A percentile compares a stretch with the other conserved stretches of the same genome.
Evolutionary conservation across 1,284 basidiomycete species (phyloP).

Genomic region (Meripilus lineatus): DNA sequence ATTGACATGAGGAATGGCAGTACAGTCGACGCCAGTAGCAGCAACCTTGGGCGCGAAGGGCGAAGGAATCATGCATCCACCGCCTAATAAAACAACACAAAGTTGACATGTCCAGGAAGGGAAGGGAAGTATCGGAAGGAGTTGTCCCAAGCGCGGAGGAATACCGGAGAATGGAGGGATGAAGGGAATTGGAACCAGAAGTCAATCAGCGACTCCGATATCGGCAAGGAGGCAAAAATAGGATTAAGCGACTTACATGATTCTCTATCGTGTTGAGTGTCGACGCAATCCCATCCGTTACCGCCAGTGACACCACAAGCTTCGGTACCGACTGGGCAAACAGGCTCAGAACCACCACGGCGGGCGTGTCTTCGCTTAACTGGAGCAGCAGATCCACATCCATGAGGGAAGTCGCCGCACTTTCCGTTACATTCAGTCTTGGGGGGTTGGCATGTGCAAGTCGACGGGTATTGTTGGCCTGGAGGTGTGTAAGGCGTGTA

Average conservation of each 20-base stretch:
- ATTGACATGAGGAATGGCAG: conserved; percentile 23
- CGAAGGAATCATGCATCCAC: conserved; percentile 24
- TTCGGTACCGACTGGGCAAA: conserved; percentile 9
- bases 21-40: conserved; percentile 26
- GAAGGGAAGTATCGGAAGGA: conserved; percentile 1
- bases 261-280: conserved; percentile 22
- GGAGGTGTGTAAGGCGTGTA: conserved; percentile 15
- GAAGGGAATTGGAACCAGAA: no score
- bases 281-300: conserved; percentile 27
- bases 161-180: no score
- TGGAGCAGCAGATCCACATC: conserved; percentile 16
- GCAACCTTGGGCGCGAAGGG: conserved; percentile 11
- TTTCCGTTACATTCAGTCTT: conserved; percentile 14
- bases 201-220: no score
- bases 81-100: conserved; percentile 17
- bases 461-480: conserved; percentile 6
- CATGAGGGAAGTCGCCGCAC: conserved; percentile 16
- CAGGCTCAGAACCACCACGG: not conserved
- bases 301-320: conserved; percentile 20
- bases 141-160: no score
- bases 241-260: conserved; percentile 29
- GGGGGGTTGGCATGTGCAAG: conserved; percentile 13
- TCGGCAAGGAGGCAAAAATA: no score
- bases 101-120: not conserved
- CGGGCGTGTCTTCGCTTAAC: not conserved